Evolutionary conservation across 2,329 filamentous ascomycete species (phyloP), one percentile per base, ranked within the genome.

Genomic region (Alternaria brassicicola): DNA sequence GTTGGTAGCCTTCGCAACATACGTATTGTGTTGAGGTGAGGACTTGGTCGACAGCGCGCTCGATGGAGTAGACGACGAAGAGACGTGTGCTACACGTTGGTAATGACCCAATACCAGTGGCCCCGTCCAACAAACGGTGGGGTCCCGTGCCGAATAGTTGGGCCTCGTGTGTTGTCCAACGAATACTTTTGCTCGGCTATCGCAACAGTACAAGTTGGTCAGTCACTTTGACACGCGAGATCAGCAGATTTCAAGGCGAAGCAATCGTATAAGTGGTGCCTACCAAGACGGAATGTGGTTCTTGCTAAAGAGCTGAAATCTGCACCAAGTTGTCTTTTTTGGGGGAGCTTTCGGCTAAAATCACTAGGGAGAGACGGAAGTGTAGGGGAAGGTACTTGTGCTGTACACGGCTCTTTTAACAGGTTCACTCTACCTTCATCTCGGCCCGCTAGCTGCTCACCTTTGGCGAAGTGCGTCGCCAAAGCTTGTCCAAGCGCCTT

Each of bases 401-500:
- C 62, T 56, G 52, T 62, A 50, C 55, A 49, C 52, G 39, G 54
- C 59, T 64, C 41, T 56, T 59, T 67, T 64, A 66, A 66, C 59
- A 57, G 55, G 52, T 39, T 51, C 61, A 43, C 49, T 52, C 35
- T 52, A 61, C 66, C 50, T 65, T 66, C 53, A 62, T 48, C 52
- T 54, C 51, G 54, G 47, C 52, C 62, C 63, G 57, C 65, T 71
- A 71, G 61, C 61, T 63, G 62, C 62, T 69, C 67, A 56, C 55
- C 63, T 25, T 68, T 66, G 63, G 65, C 66, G 63, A 59, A 35
- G 61, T 63, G 62, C 63, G 66, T 71, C 54, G 64, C 65, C 68
- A 71, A 71, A 72, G 61, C 66, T 71, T 68, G 71, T 59, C 67
- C 63, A 67, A 76, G 68, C 68, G 65, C 60, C 54, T 50, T 69